Conservation (phyloP, 371 early-diverging fungal genomes). For the Mucor velutinosus region DNA sequence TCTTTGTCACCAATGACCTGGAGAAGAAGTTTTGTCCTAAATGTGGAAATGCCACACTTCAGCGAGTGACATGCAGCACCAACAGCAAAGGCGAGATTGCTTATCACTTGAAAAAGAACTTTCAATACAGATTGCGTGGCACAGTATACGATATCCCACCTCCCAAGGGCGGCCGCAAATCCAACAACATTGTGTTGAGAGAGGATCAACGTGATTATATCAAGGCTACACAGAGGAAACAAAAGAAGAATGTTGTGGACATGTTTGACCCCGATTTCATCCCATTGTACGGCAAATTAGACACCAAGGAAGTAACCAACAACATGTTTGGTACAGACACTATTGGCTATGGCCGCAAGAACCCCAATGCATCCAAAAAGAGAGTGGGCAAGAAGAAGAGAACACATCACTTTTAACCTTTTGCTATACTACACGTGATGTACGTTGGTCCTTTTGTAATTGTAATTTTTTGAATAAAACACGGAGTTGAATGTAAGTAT, state of each 20-base stretch:
- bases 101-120: slow-evolving; percentile 89
- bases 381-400: slow-evolving; percentile 58
- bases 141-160: slow-evolving; percentile 88
- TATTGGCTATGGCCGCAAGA: slow-evolving; percentile 86
- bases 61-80: slow-evolving; percentile 81
- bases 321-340: slow-evolving; percentile 72
- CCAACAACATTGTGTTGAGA: slow-evolving; percentile 81
- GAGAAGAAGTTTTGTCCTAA: slow-evolving; percentile 91
- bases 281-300: slow-evolving; percentile 63
- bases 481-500: neutral
- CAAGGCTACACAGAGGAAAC: slow-evolving; percentile 53
- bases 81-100: slow-evolving; percentile 79
- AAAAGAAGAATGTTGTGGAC: slow-evolving; percentile 60
- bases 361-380: slow-evolving; percentile 78
- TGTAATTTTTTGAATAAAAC: neutral
- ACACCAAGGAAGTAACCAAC: slow-evolving; percentile 43
- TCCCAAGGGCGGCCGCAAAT: slow-evolving; percentile 81
- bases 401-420: slow-evolving; percentile 19
- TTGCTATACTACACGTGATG: neutral
- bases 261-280: slow-evolving; percentile 81
- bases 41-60: slow-evolving; percentile 91
- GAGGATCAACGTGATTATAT: slow-evolving; percentile 92
- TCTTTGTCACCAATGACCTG: slow-evolving; percentile 83
- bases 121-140: slow-evolving; percentile 87
- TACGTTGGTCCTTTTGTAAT: neutral